phyloP scores from a whole-genome alignment of 371 early-diverging fungal species.

The Circinella minor region DNA sequence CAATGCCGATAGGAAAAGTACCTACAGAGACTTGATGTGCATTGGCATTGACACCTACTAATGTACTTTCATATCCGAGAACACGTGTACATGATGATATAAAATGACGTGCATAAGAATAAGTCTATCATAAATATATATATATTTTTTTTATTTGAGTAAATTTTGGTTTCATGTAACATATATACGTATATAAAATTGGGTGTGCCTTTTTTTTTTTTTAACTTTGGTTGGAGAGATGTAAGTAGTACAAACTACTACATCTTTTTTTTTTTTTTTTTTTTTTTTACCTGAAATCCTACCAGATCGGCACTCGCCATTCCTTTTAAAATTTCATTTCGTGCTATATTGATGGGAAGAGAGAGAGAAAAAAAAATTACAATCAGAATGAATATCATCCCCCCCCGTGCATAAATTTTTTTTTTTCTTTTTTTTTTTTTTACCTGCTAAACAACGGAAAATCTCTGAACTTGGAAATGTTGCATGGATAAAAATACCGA shows the following conservation, averaged over 20 bases:
- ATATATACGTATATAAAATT: too few species aligned
- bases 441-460: conserved; percentile 14
- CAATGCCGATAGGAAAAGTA: conserved; percentile 98
- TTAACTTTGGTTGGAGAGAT: neutral
- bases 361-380: too few species aligned
- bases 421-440: neutral
- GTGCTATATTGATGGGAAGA: conserved; percentile 40
- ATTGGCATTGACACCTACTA: conserved; percentile 78
- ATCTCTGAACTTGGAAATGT: conserved; percentile 88
- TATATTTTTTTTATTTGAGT: too few species aligned
- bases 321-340: conserved; percentile 91
- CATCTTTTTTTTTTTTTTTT: neutral
- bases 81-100: conserved; percentile 93
- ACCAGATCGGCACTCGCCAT: conserved; percentile 90
- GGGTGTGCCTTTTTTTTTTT: too few species aligned
- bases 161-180: too few species aligned
- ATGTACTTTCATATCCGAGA: conserved; percentile 88
- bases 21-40: conserved; percentile 80
- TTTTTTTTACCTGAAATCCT: conserved; percentile 80
- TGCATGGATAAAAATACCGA: conserved; percentile 97
- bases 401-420: too few species aligned
- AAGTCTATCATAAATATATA: conserved; percentile 63
- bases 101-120: conserved; percentile 97
- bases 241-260: neutral
- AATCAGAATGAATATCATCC: too few species aligned